Percentiles rank a stretch among this genome's conserved stretches.
Evolutionary conservation across 2,329 filamentous ascomycete genomes (phyloP).

Genomic region (Botrytis hyacinthi): DNA sequence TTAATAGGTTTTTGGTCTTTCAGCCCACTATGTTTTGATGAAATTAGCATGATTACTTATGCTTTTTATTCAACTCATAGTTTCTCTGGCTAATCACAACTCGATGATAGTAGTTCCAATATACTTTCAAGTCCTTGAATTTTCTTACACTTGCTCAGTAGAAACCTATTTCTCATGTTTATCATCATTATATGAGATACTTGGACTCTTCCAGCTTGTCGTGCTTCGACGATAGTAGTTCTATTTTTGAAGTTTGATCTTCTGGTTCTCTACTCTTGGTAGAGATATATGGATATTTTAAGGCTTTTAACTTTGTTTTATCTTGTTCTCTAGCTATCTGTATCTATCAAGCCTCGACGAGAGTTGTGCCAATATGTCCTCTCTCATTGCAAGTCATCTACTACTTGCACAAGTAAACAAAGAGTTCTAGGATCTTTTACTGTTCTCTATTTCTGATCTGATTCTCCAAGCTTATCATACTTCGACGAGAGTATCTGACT

Average conservation of each 20-base stretch:
- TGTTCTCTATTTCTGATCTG: accelerated
- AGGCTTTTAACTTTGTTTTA: background rate
- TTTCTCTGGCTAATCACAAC: background rate
- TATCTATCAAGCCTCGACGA: background rate
- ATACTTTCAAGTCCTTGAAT: background rate
- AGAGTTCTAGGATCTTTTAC: background rate
- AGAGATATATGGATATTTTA: too few relatives aligned
- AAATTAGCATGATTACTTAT: too few relatives aligned
- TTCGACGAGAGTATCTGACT: background rate
- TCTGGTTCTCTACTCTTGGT: too few relatives aligned
- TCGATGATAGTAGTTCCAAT: background rate
- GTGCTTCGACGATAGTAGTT: too few relatives aligned
- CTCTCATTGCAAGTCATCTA: accelerated
- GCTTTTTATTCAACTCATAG: too few relatives aligned
- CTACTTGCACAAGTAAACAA: background rate
- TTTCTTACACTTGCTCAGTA: background rate
- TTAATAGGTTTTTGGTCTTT: background rate
- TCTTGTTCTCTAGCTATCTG: background rate
- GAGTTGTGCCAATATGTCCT: background rate
- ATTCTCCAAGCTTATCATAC: accelerated
- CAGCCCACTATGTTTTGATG: accelerated
- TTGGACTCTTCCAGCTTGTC: too few relatives aligned
- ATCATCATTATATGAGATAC: too few relatives aligned
- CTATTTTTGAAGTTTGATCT: too few relatives aligned
- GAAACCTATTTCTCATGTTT: too few relatives aligned